Percentiles rank a stretch among this genome's conserved stretches.
Evolutionary conservation across 257 asterid genomes (phyloP).

Genomic region (Forsythia suspensa): DNA sequence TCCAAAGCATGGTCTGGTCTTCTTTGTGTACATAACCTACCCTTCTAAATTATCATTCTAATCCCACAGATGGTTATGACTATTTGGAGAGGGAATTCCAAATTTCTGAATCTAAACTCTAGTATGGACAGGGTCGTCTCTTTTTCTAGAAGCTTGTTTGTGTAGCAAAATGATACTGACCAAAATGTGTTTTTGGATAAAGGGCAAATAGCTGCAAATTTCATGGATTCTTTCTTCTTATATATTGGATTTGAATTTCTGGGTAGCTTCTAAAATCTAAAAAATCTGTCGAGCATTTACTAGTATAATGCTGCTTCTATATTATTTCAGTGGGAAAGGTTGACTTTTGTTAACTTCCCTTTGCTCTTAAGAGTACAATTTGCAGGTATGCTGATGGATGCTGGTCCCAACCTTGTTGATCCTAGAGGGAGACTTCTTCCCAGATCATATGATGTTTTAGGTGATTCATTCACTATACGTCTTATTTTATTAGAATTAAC

Average conservation of each 20-base stretch:
- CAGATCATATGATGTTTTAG: conserved; percentile 81
- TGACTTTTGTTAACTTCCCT: conserved; percentile 20
- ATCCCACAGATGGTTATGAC: neutral
- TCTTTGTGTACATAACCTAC: no score
- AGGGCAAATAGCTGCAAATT: neutral
- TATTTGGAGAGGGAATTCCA: neutral
- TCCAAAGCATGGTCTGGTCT: neutral
- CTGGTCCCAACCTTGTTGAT: conserved; percentile 76
- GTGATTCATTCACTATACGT: conserved; percentile 33
- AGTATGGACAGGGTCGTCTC: conserved; percentile 4
- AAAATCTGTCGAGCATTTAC: neutral
- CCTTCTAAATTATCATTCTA: neutral
- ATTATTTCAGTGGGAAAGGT: conserved; percentile 14
- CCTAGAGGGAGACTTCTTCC: conserved; percentile 88
- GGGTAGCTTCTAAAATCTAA: neutral
- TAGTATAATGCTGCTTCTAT: conserved; percentile 5
- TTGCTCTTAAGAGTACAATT: conserved; percentile 61
- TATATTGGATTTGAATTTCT: neutral
- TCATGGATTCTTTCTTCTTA: neutral
- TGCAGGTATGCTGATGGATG: conserved; percentile 72
- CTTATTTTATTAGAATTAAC: conserved; percentile 10
- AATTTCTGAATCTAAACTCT: neutral
- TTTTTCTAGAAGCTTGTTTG: conserved; percentile 2
- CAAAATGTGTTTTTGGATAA: neutral
- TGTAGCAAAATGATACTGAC: neutral